Base-by-base conservation (phyloP, 2,329 filamentous ascomycete species). In the Aspergillus vadensis region DNA sequence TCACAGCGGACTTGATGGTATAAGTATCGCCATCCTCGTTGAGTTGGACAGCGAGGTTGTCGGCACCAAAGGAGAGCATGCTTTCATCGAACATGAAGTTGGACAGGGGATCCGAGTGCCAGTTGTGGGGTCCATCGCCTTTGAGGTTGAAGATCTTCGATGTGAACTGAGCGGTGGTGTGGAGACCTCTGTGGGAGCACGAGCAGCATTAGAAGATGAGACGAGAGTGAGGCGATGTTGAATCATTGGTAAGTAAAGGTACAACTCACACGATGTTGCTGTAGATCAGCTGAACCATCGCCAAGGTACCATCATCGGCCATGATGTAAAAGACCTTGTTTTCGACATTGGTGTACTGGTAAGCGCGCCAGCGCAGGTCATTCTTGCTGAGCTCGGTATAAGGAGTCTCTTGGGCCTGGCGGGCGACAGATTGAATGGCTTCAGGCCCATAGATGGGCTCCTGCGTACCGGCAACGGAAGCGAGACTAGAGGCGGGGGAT, bases 261-360 rank as follows among this genome's bases (percentile, higher is more conserved):
- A 6, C 23, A 30, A 67, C 89, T 79, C 88, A 97, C 93, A 87
- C 90, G 76, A 99, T 91, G 79, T 97, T 97, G 82, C 91, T 98
- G 83, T 98, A 97, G 76, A 99, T 97, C 79, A 98, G 85, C 83
- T 99, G 95, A 62, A 86, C 87, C 77, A 97, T 86, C 56, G 85
- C 91, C 65, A 93, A 77, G 65, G 88, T 84, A 54, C 95, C 95
- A 62, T 82, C 86, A 64, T 97, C 91, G 58, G 89, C 83, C 78
- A 88, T 88, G 72, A 97, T 80, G 81, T 99, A 99, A 81, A 97
- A 99, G 64, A 86, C 92, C 81, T 97, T 90, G 30, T 92, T 97
- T 83, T 99, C 95, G 69, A 98, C 95, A 72, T 86, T 90, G 65
- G 95, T 98, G 71, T 88, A 89, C 67, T 92, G 89, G 82, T 92